phyloP scores from a whole-genome alignment of 176 grass and related monocot species.

The Eremochloa ophiuroides region DNA sequence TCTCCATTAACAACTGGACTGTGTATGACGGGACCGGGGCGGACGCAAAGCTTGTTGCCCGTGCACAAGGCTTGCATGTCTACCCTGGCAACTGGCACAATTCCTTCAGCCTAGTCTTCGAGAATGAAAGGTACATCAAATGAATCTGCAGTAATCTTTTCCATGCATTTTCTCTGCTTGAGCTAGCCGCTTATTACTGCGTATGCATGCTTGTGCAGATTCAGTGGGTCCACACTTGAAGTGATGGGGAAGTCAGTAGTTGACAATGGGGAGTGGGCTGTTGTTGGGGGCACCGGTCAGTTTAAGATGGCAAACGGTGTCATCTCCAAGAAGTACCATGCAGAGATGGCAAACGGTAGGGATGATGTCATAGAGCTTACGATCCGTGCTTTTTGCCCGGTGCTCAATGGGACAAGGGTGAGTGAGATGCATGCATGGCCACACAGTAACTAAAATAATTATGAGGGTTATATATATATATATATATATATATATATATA shows the following conservation, averaged over 20 bases:
- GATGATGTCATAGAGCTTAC: background rate
- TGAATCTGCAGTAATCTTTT: no score
- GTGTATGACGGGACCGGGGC: no score
- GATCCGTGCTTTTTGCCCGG: background rate
- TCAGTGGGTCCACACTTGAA: conserved; percentile 11
- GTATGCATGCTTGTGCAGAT: no score
- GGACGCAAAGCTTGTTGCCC: no score
- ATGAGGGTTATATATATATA: no score
- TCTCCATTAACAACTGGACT: background rate
- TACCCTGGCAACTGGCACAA: background rate
- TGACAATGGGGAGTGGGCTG: background rate
- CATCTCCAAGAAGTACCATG: background rate
- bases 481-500: no score
- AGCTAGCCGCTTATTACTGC: no score
- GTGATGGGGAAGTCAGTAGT: background rate
- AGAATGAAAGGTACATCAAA: conserved; percentile 8
- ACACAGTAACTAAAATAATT: no score
- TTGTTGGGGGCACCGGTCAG: conserved; percentile 10
- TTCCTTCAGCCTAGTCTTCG: background rate
- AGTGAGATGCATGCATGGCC: no score
- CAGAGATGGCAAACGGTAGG: background rate
- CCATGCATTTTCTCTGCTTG: no score
- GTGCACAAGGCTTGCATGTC: conserved; percentile 9
- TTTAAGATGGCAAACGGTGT: background rate
- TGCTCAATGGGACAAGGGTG: no score